A percentile compares a stretch with the other conserved stretches of the same genome.
phyloP scores from a whole-genome alignment of 2,329 filamentous ascomycete genomes.

The Curvularia sp. region DNA sequence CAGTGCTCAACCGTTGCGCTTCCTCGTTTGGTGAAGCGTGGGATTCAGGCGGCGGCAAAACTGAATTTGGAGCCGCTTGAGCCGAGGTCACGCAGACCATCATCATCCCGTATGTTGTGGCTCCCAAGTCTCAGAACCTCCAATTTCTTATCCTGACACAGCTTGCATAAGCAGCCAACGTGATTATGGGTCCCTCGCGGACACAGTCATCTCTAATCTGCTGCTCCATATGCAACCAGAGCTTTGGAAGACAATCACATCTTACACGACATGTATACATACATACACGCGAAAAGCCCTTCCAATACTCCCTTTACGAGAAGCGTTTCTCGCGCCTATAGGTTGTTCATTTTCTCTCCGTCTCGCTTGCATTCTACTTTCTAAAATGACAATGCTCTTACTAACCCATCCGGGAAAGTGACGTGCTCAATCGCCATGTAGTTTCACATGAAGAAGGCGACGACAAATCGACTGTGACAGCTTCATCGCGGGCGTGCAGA shows the following conservation, averaged over 20 bases:
- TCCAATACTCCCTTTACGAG: neutral
- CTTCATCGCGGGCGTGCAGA: neutral
- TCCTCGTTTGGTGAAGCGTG: too few species aligned
- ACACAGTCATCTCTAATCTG: neutral
- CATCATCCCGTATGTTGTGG: neutral
- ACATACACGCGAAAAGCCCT: neutral
- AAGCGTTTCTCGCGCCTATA: neutral
- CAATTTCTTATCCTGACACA: neutral
- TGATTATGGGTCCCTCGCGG: neutral
- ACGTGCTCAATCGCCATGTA: neutral
- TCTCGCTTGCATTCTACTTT: neutral
- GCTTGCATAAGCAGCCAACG: neutral
- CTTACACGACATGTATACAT: neutral
- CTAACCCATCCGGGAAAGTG: neutral
- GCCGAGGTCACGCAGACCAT: too few species aligned
- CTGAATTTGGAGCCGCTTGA: too few species aligned
- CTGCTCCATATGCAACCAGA: neutral
- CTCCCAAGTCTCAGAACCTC: neutral
- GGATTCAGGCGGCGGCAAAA: too few species aligned
- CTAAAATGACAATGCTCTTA: neutral
- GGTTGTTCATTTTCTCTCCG: neutral
- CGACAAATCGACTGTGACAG: neutral
- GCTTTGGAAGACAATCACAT: neutral
- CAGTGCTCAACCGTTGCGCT: too few species aligned
- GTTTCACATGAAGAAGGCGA: neutral